Percentiles rank a stretch among this genome's conserved stretches.
Conservation (phyloP, 768 basidiomycete genomes). For the Tylopilus balloui region DNA sequence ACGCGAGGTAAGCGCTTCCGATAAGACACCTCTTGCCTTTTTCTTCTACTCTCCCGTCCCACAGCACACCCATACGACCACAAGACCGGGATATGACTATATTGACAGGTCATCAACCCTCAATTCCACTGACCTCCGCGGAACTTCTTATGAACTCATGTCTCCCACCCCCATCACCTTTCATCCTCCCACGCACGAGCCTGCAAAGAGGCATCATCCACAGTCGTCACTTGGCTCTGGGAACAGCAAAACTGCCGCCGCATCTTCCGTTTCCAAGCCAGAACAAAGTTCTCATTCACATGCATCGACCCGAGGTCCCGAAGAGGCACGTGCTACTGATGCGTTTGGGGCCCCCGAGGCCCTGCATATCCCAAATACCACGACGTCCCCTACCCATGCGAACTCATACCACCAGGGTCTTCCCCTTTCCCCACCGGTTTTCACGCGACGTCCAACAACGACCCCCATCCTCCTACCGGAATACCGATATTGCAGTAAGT, state of each 20-base stretch:
- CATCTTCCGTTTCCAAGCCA: constrained; percentile 13
- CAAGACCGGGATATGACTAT: constrained; percentile 21
- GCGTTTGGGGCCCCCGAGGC: constrained; percentile 6
- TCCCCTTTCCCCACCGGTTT: constrained; percentile 12
- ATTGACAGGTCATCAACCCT: constrained; percentile 19
- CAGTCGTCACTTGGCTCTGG: constrained; percentile 24
- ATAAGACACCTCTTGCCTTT: neutral
- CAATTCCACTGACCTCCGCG: constrained; percentile 23
- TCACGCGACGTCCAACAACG: constrained; percentile 33
- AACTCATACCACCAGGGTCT: constrained; percentile 2
- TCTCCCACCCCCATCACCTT: constrained; percentile 13
- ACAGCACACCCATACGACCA: constrained; percentile 24
- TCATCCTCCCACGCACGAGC: constrained; percentile 15
- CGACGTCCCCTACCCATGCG: constrained; percentile 10
- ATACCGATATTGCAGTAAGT: constrained; percentile 61
- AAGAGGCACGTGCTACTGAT: constrained; percentile 20
- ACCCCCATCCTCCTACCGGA: constrained; percentile 54
- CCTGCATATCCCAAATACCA: constrained; percentile 3
- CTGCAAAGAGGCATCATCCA: constrained; percentile 7
- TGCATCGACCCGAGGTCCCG: constrained; percentile 13
- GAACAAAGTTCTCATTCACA: constrained; percentile 17
- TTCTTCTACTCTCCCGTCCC: neutral
- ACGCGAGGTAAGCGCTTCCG: constrained; percentile 46
- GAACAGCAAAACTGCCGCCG: constrained; percentile 10
- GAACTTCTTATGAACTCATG: constrained; percentile 27